Evolutionary conservation across 805 yeast species (phyloP), one percentile per base, ranked within the genome.

Genomic region (Barnettozyma pratensis): DNA sequence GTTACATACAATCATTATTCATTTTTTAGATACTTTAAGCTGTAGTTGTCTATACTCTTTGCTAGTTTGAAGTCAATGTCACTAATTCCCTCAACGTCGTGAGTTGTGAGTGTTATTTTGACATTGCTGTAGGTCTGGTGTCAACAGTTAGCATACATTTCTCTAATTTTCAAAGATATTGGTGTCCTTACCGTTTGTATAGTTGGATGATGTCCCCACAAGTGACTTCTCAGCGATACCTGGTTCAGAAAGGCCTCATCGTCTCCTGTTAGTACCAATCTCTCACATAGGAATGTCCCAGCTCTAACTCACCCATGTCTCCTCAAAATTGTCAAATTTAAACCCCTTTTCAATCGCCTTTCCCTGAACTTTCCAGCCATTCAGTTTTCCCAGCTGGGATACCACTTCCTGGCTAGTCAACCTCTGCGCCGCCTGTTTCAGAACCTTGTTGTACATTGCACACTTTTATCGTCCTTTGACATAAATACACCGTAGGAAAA

Each of bases 171-270:
- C 8, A 14, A 11, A 4, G 3, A n/a, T 8, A 3, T 7, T 6
- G 4, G n/a, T 4, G 11, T 6, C 51, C 57, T 28, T 27, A 50
- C 56, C 4, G 85, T 85, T 0, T 69, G 71, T 10, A 86, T 77
- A 0, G 81, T 80, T 0, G 94, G 92, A 61, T 86, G 95, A 57
- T 86, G 92, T 4, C 80, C 83, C 58, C 67, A 62, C 1, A 72
- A 56, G 58, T 83, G 85, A 0, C 86, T 74, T 45, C 80, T 65
- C 65, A 76, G 63, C 1, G 87, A 75, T 1, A 85, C 74, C 41
- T 73, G 71, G 29, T 77, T 81, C 19, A 86, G 64, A 57, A 84
- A 83, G 4, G 50, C 57, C 57, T 54, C 11, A 8, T 19, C 7
- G 46, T 39, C 12, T 30, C 10, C 7, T 3, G 31, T 32, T 14